Evolutionary conservation across 768 basidiomycete genomes (phyloP).

Genomic region (Lactarius tabidus): DNA sequence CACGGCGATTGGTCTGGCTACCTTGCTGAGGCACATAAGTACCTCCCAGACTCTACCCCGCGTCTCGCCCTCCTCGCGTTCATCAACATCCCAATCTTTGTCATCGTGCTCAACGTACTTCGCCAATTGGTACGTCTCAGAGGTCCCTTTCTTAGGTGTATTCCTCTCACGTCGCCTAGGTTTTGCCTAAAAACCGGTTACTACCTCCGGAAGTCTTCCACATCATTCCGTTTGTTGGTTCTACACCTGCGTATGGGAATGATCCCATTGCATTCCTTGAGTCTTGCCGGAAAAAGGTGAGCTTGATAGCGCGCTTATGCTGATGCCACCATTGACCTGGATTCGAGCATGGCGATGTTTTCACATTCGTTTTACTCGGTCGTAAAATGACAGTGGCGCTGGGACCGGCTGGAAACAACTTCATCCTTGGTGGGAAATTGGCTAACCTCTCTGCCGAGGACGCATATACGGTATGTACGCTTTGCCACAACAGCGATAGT

Average conservation of each 20-base stretch:
- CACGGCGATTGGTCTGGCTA: slow-evolving; percentile 31
- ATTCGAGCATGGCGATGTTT: slow-evolving; percentile 88
- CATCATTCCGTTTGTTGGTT: slow-evolving; percentile 86
- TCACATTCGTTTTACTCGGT: slow-evolving; percentile 90
- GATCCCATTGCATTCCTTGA: slow-evolving; percentile 90
- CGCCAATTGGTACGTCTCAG: slow-evolving; percentile 64
- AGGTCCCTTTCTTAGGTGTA: background rate
- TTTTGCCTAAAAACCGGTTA: slow-evolving; percentile 62
- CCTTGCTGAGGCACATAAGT: slow-evolving; percentile 28
- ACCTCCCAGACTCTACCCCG: slow-evolving; percentile 28
- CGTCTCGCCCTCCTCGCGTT: slow-evolving; percentile 40
- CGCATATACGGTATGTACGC: slow-evolving; percentile 75
- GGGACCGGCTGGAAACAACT: slow-evolving; percentile 89
- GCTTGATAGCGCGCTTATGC: slow-evolving; percentile 16
- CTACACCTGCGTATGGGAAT: slow-evolving; percentile 83
- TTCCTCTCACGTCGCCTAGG: slow-evolving; percentile 38
- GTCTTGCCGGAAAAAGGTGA: slow-evolving; percentile 70
- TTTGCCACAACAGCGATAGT: background rate
- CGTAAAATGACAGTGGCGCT: slow-evolving; percentile 88
- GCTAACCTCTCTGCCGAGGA: slow-evolving; percentile 92
- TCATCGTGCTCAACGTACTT: slow-evolving; percentile 68
- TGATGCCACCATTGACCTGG: background rate
- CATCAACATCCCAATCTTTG: slow-evolving; percentile 64
- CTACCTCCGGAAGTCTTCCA: slow-evolving; percentile 92
- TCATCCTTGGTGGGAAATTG: slow-evolving; percentile 90